Evolutionary conservation across 2,329 filamentous ascomycete genomes (phyloP).

Genomic region (Pseudogymnoascus sp.): DNA sequence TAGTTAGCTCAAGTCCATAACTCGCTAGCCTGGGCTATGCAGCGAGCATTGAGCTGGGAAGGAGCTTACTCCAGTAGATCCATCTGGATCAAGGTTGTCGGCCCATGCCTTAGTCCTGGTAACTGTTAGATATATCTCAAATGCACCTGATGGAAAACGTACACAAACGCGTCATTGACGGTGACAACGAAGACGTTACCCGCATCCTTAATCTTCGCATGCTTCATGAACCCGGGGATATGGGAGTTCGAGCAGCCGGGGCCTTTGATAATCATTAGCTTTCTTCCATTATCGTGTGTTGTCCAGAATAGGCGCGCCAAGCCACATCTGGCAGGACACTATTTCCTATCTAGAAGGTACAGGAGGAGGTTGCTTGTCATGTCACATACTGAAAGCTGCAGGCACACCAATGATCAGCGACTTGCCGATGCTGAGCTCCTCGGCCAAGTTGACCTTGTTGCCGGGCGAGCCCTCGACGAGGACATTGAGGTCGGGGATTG

Average conservation of each 20-base stretch:
- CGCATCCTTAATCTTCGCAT: slow-evolving; percentile 66
- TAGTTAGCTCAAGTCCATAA: slow-evolving; percentile 9
- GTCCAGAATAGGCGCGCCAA: slow-evolving; percentile 40
- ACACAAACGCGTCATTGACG: slow-evolving; percentile 95
- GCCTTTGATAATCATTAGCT: slow-evolving; percentile 27
- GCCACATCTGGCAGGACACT: slow-evolving; percentile 7
- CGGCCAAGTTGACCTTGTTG: slow-evolving; percentile 80
- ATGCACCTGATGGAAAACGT: slow-evolving; percentile 30
- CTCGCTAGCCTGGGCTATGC: not conserved
- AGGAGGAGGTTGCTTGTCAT: slow-evolving; percentile 13
- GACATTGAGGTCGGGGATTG: slow-evolving; percentile 66
- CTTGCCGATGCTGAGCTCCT: slow-evolving; percentile 62
- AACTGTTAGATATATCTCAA: slow-evolving; percentile 4
- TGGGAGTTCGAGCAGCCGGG: slow-evolving; percentile 61
- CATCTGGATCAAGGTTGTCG: slow-evolving; percentile 64
- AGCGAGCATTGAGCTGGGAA: not conserved
- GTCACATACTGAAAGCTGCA: slow-evolving; percentile 58
- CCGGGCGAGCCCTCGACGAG: slow-evolving; percentile 80
- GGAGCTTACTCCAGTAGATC: slow-evolving; percentile 63
- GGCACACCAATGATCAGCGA: slow-evolving; percentile 81
- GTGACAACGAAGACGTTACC: slow-evolving; percentile 83
- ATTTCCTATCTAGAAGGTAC: slow-evolving; percentile 4
- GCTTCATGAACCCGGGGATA: slow-evolving; percentile 78
- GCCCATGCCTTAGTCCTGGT: slow-evolving; percentile 83
- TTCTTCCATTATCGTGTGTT: not conserved